These are phyloP conservation scores for Phytophthora rubi DNA, from an alignment of 352 stramenopile species.

Conservation along the genomic window DNA sequence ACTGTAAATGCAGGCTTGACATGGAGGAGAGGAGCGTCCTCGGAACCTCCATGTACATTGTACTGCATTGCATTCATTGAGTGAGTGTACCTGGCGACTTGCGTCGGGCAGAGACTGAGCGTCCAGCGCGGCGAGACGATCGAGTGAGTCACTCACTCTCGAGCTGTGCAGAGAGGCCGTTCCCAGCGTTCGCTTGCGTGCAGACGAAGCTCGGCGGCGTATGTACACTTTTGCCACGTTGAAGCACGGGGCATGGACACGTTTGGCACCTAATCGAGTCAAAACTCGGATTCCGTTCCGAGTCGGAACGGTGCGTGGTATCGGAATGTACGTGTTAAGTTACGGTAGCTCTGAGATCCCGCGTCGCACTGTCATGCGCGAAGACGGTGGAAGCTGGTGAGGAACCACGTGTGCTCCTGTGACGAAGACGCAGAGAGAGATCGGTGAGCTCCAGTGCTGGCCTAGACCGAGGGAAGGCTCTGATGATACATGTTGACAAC, in stretches of 20 bases:
- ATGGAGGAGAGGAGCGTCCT: not conserved
- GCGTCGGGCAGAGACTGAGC: not conserved
- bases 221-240: conserved; percentile 30
- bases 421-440: not conserved
- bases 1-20: not conserved
- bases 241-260: not conserved
- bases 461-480: too few species aligned
- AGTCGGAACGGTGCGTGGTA: not conserved
- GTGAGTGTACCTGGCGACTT: not conserved
- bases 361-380: conserved; percentile 21
- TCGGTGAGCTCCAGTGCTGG: conserved; percentile 6
- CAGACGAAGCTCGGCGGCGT: conserved; percentile 5
- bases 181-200: conserved; percentile 12
- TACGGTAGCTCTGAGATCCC: too few species aligned
- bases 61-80: not conserved
- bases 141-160: not conserved
- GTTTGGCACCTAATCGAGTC: not conserved
- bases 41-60: too few species aligned
- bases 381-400: conserved; percentile 69
- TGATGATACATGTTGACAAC: not conserved
- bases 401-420: conserved; percentile 67
- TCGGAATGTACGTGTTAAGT: too few species aligned
- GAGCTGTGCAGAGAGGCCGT: conserved; percentile 21
- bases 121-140: not conserved
- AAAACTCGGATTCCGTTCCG: too few species aligned